Percentiles rank a stretch among this genome's conserved stretches.
These are phyloP conservation scores for Ascochyta pisi DNA, from an alignment of 2,329 filamentous ascomycete genomes.

Conservation along the genomic window DNA sequence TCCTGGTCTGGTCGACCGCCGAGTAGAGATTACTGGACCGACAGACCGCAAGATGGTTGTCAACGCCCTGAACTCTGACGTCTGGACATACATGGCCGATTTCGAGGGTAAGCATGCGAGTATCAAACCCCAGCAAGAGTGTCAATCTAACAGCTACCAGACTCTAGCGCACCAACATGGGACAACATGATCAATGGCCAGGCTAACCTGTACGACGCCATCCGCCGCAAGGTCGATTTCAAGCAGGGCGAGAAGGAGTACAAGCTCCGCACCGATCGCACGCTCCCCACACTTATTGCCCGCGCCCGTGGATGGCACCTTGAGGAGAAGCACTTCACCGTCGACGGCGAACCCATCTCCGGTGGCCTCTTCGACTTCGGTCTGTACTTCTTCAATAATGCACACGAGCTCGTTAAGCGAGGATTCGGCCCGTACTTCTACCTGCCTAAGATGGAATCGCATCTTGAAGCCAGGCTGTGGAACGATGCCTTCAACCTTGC, in stretches of 20 bases:
- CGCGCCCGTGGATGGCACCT: slow-evolving; percentile 97
- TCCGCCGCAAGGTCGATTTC: slow-evolving; percentile 93
- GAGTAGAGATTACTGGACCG: slow-evolving; percentile 96
- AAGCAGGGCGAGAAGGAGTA: slow-evolving; percentile 95
- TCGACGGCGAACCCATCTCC: slow-evolving; percentile 94
- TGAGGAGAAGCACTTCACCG: slow-evolving; percentile 96
- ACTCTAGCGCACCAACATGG: slow-evolving; percentile 96
- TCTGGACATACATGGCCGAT: slow-evolving; percentile 99
- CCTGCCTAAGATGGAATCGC: slow-evolving; percentile 96
- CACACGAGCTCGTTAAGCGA: slow-evolving; percentile 80
- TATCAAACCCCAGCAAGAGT: background rate
- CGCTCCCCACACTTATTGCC: slow-evolving; percentile 87
- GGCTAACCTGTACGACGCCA: slow-evolving; percentile 95
- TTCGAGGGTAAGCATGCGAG: slow-evolving; percentile 76
- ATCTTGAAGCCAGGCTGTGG: slow-evolving; percentile 96
- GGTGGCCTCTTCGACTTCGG: slow-evolving; percentile 95
- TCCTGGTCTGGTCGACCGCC: slow-evolving; percentile 88
- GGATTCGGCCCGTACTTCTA: slow-evolving; percentile 97
- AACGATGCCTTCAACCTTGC: slow-evolving; percentile 97
- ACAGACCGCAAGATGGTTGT: slow-evolving; percentile 99
- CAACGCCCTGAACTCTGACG: slow-evolving; percentile 93
- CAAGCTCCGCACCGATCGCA: slow-evolving; percentile 91
- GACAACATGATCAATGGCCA: slow-evolving; percentile 99
- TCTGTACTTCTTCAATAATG: slow-evolving; percentile 99
- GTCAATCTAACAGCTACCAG: slow-evolving; percentile 54